Percentiles rank a stretch among this genome's conserved stretches.
These are phyloP conservation scores for Saccharomycopsis babjevae DNA, from an alignment of 805 yeast genomes.

Conservation along the genomic window DNA sequence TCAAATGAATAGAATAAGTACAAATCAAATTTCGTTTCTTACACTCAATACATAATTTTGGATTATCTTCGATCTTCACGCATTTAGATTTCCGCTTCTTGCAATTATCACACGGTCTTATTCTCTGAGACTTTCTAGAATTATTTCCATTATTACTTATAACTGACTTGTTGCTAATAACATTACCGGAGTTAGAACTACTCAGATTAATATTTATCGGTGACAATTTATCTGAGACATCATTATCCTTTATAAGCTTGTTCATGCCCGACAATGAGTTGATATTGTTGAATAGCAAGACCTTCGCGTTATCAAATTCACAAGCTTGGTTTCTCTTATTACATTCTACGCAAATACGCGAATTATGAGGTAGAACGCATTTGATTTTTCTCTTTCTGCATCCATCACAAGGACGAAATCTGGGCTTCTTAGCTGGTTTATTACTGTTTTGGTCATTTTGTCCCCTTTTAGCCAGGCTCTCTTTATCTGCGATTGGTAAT, in stretches of 20 bases:
- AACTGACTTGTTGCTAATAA: not conserved
- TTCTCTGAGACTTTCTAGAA: not conserved
- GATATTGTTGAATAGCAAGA: constrained; percentile 20
- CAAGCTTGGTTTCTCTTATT: constrained; percentile 25
- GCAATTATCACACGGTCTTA: constrained; percentile 21
- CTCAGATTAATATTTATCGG: not conserved
- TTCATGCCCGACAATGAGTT: constrained; percentile 15
- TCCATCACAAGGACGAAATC: constrained; percentile 30
- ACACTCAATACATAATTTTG: constrained; percentile 21
- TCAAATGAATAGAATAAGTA: constrained; percentile 19
- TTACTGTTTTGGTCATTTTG: not conserved
- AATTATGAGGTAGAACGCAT: constrained; percentile 23
- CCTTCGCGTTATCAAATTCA: constrained; percentile 20
- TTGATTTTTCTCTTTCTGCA: constrained; percentile 30
- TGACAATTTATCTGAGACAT: not conserved
- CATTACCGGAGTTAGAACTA: not conserved
- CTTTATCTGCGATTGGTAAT: not conserved
- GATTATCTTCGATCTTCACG: constrained; percentile 17
- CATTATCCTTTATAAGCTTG: constrained; percentile 9
- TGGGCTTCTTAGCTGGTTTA: constrained; percentile 13
- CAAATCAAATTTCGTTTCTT: constrained; percentile 22
- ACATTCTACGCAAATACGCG: constrained; percentile 25
- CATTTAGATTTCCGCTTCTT: constrained; percentile 22
- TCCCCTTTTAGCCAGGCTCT: not conserved
- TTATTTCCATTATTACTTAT: not conserved